A percentile compares a stretch with the other conserved stretches of the same genome.
Conservation (phyloP, 2,329 filamentous ascomycete species). For the Fusarium sp. region DNA sequence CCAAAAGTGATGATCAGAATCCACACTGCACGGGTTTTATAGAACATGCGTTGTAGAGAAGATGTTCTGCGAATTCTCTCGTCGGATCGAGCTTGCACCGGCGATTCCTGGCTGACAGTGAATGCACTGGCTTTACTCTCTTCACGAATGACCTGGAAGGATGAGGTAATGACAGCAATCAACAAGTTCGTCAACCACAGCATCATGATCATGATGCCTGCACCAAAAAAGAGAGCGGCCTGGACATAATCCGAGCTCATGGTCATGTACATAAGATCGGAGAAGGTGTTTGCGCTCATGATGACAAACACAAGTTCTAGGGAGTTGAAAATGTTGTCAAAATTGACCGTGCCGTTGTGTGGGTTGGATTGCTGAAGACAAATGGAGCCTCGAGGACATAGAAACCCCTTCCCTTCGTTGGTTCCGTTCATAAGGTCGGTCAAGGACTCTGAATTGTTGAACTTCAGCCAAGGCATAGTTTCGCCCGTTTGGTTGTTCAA, state of each 20-base stretch:
- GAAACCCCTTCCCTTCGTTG: slow-evolving; percentile 77
- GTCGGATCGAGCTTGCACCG: slow-evolving; percentile 49
- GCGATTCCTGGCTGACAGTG: slow-evolving; percentile 72
- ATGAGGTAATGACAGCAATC: slow-evolving; percentile 97
- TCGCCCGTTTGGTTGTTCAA: slow-evolving; percentile 67
- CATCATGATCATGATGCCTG: slow-evolving; percentile 87
- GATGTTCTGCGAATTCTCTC: slow-evolving; percentile 52
- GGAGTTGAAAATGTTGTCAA: slow-evolving; percentile 93
- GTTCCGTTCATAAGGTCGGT: slow-evolving; percentile 61
- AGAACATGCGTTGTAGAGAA: slow-evolving; percentile 74
- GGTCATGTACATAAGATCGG: slow-evolving; percentile 92
- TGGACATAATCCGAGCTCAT: slow-evolving; percentile 91
- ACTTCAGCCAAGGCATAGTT: slow-evolving; percentile 72
- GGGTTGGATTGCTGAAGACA: slow-evolving; percentile 85
- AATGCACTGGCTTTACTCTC: slow-evolving; percentile 96
- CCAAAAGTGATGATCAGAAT: slow-evolving; percentile 81
- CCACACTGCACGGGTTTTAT: slow-evolving; percentile 81
- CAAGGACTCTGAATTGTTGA: slow-evolving; percentile 50
- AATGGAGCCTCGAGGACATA: slow-evolving; percentile 84
- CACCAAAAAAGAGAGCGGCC: slow-evolving; percentile 79
- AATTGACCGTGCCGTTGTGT: slow-evolving; percentile 86
- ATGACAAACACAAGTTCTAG: slow-evolving; percentile 96
- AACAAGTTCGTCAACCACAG: slow-evolving; percentile 95
- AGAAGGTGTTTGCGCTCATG: slow-evolving; percentile 98
- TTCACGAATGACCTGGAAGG: slow-evolving; percentile 97